Conservation (phyloP, 306 rosid genomes). For the Vachellia pachyceras region DNA sequence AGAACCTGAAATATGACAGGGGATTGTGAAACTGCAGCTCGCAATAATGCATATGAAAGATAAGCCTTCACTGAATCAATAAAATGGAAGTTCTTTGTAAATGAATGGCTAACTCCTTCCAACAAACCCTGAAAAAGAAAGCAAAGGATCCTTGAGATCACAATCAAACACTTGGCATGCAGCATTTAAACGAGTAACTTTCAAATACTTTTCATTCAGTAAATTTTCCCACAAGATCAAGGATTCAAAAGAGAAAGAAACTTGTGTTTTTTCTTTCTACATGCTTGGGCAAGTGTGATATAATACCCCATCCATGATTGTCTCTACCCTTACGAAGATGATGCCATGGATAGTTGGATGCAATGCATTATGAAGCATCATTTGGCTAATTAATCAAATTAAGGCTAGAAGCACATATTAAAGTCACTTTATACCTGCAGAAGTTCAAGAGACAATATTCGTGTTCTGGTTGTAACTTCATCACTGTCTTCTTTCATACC, state of each 20-base stretch:
- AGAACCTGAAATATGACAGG: conserved; percentile 94
- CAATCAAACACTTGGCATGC: neutral
- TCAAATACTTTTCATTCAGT: neutral
- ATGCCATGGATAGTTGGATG: neutral
- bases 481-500: conserved; percentile 98
- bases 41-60: conserved; percentile 93
- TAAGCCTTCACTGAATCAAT: conserved; percentile 99
- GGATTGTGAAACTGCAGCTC: conserved; percentile 95
- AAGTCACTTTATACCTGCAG: conserved; percentile 74
- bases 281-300: neutral
- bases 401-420: conserved; percentile 30
- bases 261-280: neutral
- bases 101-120: conserved; percentile 95
- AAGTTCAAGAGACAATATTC: conserved; percentile 98
- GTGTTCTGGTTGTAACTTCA: conserved; percentile 90
- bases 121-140: conserved; percentile 79
- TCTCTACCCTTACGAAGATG: neutral
- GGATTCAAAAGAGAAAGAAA: neutral
- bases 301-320: neutral
- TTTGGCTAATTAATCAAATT: conserved; percentile 7
- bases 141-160: conserved; percentile 14
- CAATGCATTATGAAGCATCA: neutral
- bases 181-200: conserved; percentile 16
- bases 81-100: conserved; percentile 94
- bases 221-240: neutral